These are phyloP conservation scores for Scheffersomyces parashehatae DNA, from an alignment of 1,139 yeast genomes.

Conservation along the genomic window DNA sequence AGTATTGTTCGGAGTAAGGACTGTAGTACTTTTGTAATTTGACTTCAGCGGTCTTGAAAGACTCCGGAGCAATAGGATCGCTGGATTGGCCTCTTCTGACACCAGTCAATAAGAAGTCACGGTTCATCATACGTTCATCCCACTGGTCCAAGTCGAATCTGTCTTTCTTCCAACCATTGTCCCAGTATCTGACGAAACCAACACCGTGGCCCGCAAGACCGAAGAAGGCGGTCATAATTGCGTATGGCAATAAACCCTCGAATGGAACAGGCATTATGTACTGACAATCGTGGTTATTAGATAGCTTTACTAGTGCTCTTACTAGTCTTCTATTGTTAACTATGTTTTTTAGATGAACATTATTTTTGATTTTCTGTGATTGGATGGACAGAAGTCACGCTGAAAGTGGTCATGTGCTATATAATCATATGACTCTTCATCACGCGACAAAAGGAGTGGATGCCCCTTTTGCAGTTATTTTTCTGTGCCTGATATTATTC, in stretches of 20 bases:
- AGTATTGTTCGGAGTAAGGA: constrained; percentile 52
- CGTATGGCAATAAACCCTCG: constrained; percentile 71
- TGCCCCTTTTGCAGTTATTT: too few species aligned
- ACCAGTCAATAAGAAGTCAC: constrained; percentile 79
- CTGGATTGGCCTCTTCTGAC: constrained; percentile 67
- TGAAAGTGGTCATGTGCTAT: too few species aligned
- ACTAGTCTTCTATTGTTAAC: too few species aligned
- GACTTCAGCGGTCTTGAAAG: constrained; percentile 46
- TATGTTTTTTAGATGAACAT: too few species aligned
- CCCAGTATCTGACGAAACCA: constrained; percentile 46
- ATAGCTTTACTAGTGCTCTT: too few species aligned
- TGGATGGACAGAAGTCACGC: neutral
- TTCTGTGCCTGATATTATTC: too few species aligned
- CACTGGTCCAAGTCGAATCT: constrained; percentile 61
- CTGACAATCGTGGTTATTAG: neutral
- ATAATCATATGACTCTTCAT: too few species aligned
- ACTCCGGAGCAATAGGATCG: constrained; percentile 72
- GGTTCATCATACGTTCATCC: constrained; percentile 59
- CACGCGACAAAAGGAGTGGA: too few species aligned
- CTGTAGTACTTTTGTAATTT: constrained; percentile 46
- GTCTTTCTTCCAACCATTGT: constrained; percentile 55
- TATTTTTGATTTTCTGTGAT: constrained; percentile 1
- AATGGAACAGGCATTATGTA: constrained; percentile 59
- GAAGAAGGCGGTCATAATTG: constrained; percentile 56
- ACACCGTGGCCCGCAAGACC: constrained; percentile 53